Base-by-base conservation (phyloP, 257 asterid genomes). In the Nyctanthes arbortristis region DNA sequence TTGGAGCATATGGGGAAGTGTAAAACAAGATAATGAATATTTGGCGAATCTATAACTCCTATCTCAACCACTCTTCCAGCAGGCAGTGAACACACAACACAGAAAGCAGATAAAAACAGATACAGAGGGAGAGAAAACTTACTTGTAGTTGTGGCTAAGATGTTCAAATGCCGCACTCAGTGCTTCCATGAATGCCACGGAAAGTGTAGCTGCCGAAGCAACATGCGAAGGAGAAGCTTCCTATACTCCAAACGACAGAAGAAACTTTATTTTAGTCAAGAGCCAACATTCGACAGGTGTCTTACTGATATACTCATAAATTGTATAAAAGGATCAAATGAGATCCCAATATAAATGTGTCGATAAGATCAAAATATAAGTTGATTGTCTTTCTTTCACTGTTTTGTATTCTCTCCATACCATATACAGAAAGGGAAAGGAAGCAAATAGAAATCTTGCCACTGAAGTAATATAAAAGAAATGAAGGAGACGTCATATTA, bases 101-200 rank as follows among this genome's bases (percentile, higher is more conserved):
- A 43, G 22, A 43, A 40, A 40, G 4, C 49, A 40, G n/a, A n/a
- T n/a, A 43, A 16, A 24, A 43, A 43, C 14, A 28, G n/a, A n/a
- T n/a, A n/a, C 20, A 16, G 10, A 35, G 12, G 45, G 57, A 29
- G 67, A 59, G 43, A 63, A 68, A 25, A 35, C 73, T 74, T 63
- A 82, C 87, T 77, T 74, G 77, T 67, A 79, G 57, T 72, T 79
- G 64, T 77, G 56, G 65, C 83, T 69, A 18, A 82, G 73, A 75
- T 73, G 75, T 47, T 82, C 79, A 71, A 79, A 80, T 33, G 77
- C 54, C 49, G 65, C 66, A 66, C 87, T 62, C 11, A 82, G 77
- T 65, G 75, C 87, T 77, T 67, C 85, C 87, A 82, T 82, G 73
- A 82, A 82, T 56, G 82, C 87, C 22, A 82, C 87, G n/a, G 87